phyloP scores from a whole-genome alignment of 1,139 yeast species.

The Pichia sp. region DNA sequence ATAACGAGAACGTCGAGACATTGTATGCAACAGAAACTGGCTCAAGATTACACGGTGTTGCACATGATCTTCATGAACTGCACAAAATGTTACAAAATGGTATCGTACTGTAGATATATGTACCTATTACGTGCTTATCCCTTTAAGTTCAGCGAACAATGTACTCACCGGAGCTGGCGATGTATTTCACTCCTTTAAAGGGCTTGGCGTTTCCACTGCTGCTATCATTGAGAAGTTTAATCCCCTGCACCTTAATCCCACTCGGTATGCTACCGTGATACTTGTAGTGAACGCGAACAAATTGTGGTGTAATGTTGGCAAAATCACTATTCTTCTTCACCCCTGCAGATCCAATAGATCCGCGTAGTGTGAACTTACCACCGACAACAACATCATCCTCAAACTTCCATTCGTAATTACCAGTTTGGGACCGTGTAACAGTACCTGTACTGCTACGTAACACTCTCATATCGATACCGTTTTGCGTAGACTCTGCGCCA shows the following conservation, averaged over 20 bases:
- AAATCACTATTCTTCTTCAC: not conserved
- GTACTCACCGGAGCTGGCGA: slow-evolving; percentile 58
- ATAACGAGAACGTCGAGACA: slow-evolving; percentile 31
- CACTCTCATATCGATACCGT: slow-evolving; percentile 30
- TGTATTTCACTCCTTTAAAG: slow-evolving; percentile 87
- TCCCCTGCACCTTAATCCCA: slow-evolving; percentile 61
- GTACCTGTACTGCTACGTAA: slow-evolving; percentile 69
- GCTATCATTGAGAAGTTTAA: slow-evolving; percentile 50
- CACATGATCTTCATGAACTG: slow-evolving; percentile 37
- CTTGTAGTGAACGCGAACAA: slow-evolving; percentile 46
- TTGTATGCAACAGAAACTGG: slow-evolving; percentile 26
- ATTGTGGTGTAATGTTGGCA: slow-evolving; percentile 35
- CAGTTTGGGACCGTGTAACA: slow-evolving; percentile 45
- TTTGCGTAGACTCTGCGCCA: no score
- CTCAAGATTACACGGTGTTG: slow-evolving; percentile 34
- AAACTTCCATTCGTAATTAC: slow-evolving; percentile 67
- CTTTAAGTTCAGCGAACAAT: slow-evolving; percentile 36
- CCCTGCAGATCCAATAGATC: no score
- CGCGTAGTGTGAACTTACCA: slow-evolving; percentile 62
- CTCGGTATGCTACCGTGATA: slow-evolving; percentile 72
- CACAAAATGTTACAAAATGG: slow-evolving; percentile 33
- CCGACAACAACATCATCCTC: slow-evolving; percentile 57
- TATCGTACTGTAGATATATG: no score
- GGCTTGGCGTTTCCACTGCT: slow-evolving; percentile 68
- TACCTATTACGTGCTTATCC: no score